Evolutionary conservation across 257 asterid species (phyloP), one percentile per base, ranked within the genome.

Genomic region (Eucommia ulmoides): DNA sequence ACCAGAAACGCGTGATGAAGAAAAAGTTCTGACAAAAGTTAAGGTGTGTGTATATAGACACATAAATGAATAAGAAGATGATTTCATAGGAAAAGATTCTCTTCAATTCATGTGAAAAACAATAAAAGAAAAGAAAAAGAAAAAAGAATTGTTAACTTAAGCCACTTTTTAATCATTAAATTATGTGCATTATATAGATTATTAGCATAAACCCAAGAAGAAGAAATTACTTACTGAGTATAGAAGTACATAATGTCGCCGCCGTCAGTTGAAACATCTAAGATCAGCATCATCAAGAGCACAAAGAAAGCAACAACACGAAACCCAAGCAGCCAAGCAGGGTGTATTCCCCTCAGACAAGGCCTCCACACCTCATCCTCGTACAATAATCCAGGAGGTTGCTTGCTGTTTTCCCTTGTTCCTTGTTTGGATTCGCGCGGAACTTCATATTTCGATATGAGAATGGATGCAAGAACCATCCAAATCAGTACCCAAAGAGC

Each of bases 261-360:
- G 50, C 93, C 89, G 79, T 86, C 99, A 51, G 75, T 81, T 24
- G 63, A 61, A 47, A 71, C 80, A 71, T 86, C 83, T 0, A 86
- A 63, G 20, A 80, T 68, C 16, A 86, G 79, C 97, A 86, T 81
- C 24, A 77, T 55, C 29, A 81, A 61, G 41, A 91, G 97, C 62
- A 91, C 84, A 1, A 72, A 21, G 35, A 91, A 91, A 7, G 99
- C 94, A 16, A 79, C 61, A 15, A 79, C 64, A 60, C 97, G 52
- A 48, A 60, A 83, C 2, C 59, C 78, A 22, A 91, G 95, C 17
- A 91, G 88, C 92, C 93, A 91, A 17, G 55, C 79, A 2, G 99
- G 97, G 58, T 91, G 94, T 5, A 91, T 69, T 59, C 68, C 84
- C 57, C 62, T 19, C 3, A 45, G 19, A 25, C 11, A 24, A 15